phyloP scores from a whole-genome alignment of 192 early-diverging fungal genomes.

The Backusella luteola region DNA sequence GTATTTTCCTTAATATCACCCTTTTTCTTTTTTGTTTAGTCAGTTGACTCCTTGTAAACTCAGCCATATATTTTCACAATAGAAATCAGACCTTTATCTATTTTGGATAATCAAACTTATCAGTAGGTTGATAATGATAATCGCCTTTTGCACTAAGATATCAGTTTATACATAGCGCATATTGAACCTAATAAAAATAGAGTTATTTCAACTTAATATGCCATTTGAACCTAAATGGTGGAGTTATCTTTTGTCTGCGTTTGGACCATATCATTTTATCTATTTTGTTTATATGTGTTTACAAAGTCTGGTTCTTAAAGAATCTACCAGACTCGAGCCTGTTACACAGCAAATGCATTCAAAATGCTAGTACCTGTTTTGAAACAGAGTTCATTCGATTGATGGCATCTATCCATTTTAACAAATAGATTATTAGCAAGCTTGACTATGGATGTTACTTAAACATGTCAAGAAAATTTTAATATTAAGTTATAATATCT shows the following conservation, averaged over 20 bases:
- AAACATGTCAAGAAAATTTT: background rate
- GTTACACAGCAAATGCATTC: background rate
- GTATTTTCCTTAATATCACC: background rate
- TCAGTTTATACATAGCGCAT: background rate
- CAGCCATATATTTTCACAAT: background rate
- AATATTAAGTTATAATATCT: background rate
- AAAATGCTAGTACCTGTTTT: background rate
- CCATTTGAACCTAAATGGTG: background rate
- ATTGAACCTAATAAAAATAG: background rate
- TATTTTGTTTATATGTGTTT: background rate
- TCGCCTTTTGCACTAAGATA: background rate
- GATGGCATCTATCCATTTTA: background rate
- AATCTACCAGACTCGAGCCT: background rate
- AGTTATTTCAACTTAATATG: background rate
- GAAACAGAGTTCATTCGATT: background rate
- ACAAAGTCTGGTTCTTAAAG: background rate
- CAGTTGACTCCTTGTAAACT: conserved; percentile 1
- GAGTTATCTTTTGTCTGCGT: background rate
- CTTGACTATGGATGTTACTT: background rate
- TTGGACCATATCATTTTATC: background rate
- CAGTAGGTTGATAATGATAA: background rate
- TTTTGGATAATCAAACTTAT: conserved; percentile 6
- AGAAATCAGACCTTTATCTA: background rate
- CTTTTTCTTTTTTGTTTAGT: conserved; percentile 1
- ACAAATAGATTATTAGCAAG: background rate